Evolutionary conservation across 768 basidiomycete genomes (phyloP), one percentile per base, ranked within the genome.

Genomic region (Mycena olivaceomarginata): DNA sequence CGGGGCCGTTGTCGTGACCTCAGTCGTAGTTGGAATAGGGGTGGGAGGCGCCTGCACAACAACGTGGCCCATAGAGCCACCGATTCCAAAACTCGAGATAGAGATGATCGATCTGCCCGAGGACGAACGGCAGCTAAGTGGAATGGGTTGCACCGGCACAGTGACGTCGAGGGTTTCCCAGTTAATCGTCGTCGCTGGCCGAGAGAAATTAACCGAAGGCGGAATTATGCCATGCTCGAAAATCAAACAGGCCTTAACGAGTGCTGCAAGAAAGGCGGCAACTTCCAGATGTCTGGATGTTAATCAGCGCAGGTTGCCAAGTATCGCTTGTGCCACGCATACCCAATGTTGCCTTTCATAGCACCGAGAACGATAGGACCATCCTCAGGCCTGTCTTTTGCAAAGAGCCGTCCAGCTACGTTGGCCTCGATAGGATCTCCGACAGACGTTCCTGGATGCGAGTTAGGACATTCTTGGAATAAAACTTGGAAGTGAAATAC

Each of bases 381-480:
- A 22, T 64, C 63, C 63, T 64, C 63, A 51, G 67, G 45, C 25
- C n/a, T 53, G 13, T 59, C 64, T 15, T 82, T 81, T 46, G 67
- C 67, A 72, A 86, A 87, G 20, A 79, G 40, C 37, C 79, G 82
- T 0, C 87, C 87, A n/a, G 86, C 85, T 70, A 83, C 85, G 59
- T 88, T 89, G 7, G 85, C 83, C 77, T 89, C 88, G 18, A 85
- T 87, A 5, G 88, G 87, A 69, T 89, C 89, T 2, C 88, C 88
- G 31, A 81, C 81, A 60, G 85, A 82, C 12, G 89, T 88, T 63
- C 74, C 67, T 75, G 25, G 39, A 45, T 43, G 37, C 22, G 22
- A 67, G 37, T 59, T 59, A 63, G 62, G 48, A 56, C 48, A 51
- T 63, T 65, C 48, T 48, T 67, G 66, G 20, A 56, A 15, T n/a